Percentiles rank a stretch among this genome's conserved stretches.
phyloP scores from a whole-genome alignment of 176 grass and related monocot species.

The Juncus inflexus region DNA sequence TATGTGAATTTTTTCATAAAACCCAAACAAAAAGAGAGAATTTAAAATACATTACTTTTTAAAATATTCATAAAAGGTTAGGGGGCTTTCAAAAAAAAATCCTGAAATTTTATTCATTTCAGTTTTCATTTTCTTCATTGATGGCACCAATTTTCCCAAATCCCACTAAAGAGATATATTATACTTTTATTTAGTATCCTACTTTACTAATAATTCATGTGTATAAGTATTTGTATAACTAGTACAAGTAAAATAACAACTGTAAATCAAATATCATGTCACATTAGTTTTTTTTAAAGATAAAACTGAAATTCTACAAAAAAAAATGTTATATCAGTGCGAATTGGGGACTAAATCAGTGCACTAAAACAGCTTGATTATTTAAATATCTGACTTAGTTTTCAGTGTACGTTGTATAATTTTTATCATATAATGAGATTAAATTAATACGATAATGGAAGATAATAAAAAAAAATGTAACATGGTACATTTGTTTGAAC shows the following conservation, averaged over 20 bases:
- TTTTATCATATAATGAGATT: background rate
- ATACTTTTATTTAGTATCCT: too few species aligned
- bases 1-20: too few species aligned
- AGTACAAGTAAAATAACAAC: too few species aligned
- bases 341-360: background rate
- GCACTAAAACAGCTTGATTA: background rate
- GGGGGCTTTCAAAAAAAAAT: background rate
- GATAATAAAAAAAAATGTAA: conserved; percentile 12
- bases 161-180: too few species aligned
- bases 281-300: background rate
- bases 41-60: too few species aligned
- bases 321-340: background rate
- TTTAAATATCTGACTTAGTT: background rate
- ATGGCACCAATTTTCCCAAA: background rate
- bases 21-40: too few species aligned
- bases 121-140: background rate
- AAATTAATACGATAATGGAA: conserved; percentile 5
- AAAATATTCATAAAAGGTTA: background rate
- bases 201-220: too few species aligned
- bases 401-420: background rate
- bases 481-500: conserved; percentile 23
- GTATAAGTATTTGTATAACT: too few species aligned
- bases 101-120: background rate
- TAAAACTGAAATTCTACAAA: background rate
- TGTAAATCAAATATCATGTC: background rate